phyloP scores from a whole-genome alignment of 768 basidiomycete species.

The Favolaschia claudopus region DNA sequence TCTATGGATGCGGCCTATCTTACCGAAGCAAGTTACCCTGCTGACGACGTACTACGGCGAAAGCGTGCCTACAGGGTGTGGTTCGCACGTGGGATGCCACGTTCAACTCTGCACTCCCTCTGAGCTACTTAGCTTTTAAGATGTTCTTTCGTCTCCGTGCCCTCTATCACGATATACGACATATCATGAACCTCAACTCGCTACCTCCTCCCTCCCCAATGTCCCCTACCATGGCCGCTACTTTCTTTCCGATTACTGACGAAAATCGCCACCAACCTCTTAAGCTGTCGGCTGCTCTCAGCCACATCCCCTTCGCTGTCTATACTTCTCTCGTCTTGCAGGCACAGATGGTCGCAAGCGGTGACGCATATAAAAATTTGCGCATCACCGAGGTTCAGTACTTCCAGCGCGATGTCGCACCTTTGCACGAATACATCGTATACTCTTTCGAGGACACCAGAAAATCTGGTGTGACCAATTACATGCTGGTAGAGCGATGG shows the following conservation, averaged over 20 bases:
- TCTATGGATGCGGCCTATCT: no score
- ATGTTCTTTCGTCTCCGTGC: neutral
- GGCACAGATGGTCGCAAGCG: neutral
- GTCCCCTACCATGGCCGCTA: neutral
- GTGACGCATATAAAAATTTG: neutral
- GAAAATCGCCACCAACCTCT: neutral
- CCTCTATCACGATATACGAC: neutral
- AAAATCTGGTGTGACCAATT: neutral
- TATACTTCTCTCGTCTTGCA: neutral
- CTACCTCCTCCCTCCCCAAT: neutral
- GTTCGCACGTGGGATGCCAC: no score
- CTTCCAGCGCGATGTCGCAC: conserved; percentile 1
- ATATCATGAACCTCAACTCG: neutral
- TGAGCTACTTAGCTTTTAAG: no score
- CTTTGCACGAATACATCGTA: neutral
- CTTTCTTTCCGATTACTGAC: neutral
- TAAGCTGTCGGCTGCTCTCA: neutral
- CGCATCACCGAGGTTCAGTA: neutral
- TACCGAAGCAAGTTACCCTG: no score
- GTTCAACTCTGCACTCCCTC: no score
- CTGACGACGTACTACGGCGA: no score
- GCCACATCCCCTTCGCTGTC: neutral
- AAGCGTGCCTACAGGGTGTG: no score
- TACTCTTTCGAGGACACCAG: neutral
- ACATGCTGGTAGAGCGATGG: neutral